Base-by-base conservation (phyloP, 1,284 basidiomycete genomes). In the Cystobasidium slooffiae region DNA sequence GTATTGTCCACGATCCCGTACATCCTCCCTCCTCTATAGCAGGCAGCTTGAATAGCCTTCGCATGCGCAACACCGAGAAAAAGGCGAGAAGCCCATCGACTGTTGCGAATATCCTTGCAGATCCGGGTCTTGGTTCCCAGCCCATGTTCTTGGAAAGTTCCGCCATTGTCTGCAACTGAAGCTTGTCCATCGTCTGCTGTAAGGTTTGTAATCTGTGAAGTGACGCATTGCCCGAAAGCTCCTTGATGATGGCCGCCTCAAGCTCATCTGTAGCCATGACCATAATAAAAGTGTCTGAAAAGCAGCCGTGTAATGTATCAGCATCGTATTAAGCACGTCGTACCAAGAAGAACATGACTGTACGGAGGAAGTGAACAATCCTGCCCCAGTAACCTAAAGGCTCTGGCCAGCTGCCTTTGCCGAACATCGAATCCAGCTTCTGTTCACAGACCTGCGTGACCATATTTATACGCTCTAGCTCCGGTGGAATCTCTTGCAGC, bases 271-370 rank as follows among this genome's bases (percentile, higher is more conserved):
- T 10, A 9, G 69, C 59, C 39, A 72, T 72, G 39, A 51, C 43
- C n/a, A 72, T 46, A 41, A 64, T 65, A 24, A 63, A 55, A n/a
- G 53, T 55, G n/a, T 41, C 69, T 72, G 68, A 3, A 24, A n/a
- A 8, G 31, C 31, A 20, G 59, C n/a, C n/a, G 14, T 6, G 24
- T 16, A 39, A 14, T n/a, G 24, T 47, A 22, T 41, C 20, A 12
- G 49, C 31, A 39, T 1, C 20, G 8, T 14, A 22, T 10, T 68
- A 2, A 14, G 20, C 22, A 16, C 16, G 8, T 14, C n/a, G 18
- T 49, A 18, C 8, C 18, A 53, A 39, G 24, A 7, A 52, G 1
- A 39, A 18, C 49, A 39, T 3, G 7, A n/a, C 22, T 59, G 14
- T 18, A 72, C 69, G 52, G 7, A 72, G 37, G 31, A 65, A 72